Base-by-base conservation (phyloP, 257 asterid genomes). In the Lantana camara region DNA sequence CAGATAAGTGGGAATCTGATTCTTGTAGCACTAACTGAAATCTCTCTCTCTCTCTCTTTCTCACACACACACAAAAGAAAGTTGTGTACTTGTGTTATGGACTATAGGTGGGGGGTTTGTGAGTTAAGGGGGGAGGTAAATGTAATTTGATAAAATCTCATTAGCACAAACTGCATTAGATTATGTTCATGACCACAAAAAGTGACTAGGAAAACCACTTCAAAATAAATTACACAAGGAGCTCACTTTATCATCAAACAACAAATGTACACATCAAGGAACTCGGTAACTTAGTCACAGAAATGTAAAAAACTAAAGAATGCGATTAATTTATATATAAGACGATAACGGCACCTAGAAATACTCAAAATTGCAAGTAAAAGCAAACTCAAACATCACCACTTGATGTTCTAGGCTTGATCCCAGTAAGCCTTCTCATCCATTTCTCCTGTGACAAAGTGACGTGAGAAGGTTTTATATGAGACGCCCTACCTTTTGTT, bases 401-500 rank as follows among this genome's bases (percentile, higher is more conserved):
- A 41, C 48, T 47, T 14, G 74, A 54, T 37, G 49, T 41, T 72
- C 56, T 72, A 24, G 83, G 57, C 76, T 76, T 71, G 71, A 60
- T 79, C 63, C 80, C 79, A 20, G 83, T 66, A 51, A 79, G 67
- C 75, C 96, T 86, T 71, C 53, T 77, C 83, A 77, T 70, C 96
- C 95, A 85, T 80, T 91, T 86, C 68, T 55, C 83, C 75, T 70
- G 89, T 11, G 95, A 73, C 19, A 82, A 27, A 7, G 89, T 83
- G 35, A 71, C 59, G 44, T 19, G 80, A 58, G 79, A 58, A 8
- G 61, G 46, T 10, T 72, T 50, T 22, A 66, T 21, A 50, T 49
- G 74, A 56, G 82, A 40, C 11, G 69, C 44, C 68, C 35, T 61
- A 47, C 21, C 78, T 10, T 55, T 44, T 40, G 76, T 65, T 55